phyloP scores from a whole-genome alignment of 352 stramenopile genomes.

The Globisporangium echinulatum region DNA sequence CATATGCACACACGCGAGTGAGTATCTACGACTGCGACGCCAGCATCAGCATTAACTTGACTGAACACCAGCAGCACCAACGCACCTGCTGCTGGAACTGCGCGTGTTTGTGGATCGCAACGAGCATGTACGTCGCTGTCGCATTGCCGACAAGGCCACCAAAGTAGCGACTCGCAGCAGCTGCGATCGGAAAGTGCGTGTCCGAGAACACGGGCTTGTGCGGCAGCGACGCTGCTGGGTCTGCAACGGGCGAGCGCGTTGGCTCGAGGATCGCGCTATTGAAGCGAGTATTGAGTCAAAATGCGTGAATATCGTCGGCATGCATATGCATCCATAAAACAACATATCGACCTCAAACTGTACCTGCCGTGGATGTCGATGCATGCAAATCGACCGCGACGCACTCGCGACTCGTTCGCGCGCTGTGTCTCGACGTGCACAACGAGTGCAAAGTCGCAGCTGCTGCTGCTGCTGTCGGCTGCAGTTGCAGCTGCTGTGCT shows the following conservation, averaged over 20 bases:
- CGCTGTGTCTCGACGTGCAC: constrained; percentile 37
- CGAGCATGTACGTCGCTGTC: constrained; percentile 42
- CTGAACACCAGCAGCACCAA: too few species aligned
- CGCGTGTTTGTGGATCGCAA: constrained; percentile 50
- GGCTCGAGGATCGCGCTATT: constrained; percentile 33
- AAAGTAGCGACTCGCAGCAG: constrained; percentile 31
- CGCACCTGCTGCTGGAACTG: constrained; percentile 63
- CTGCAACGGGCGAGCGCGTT: constrained; percentile 1
- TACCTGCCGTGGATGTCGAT: constrained; percentile 41
- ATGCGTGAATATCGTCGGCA: too few species aligned
- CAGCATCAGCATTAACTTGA: too few species aligned
- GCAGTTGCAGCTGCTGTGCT: neutral
- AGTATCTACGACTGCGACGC: neutral
- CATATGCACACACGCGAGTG: neutral
- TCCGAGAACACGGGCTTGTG: constrained; percentile 35
- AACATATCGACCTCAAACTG: too few species aligned
- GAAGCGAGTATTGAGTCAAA: too few species aligned
- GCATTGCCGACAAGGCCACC: constrained; percentile 40
- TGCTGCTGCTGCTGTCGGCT: neutral
- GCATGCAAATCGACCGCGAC: constrained; percentile 31
- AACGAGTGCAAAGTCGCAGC: constrained; percentile 32
- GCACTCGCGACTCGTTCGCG: constrained; percentile 14
- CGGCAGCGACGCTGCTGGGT: neutral
- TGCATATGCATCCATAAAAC: too few species aligned
- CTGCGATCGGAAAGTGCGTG: constrained; percentile 49